Percentiles rank a stretch among this genome's conserved stretches.
Conservation (phyloP, 176 grass and related monocot species). For the Chrysopogon serrulatus region DNA sequence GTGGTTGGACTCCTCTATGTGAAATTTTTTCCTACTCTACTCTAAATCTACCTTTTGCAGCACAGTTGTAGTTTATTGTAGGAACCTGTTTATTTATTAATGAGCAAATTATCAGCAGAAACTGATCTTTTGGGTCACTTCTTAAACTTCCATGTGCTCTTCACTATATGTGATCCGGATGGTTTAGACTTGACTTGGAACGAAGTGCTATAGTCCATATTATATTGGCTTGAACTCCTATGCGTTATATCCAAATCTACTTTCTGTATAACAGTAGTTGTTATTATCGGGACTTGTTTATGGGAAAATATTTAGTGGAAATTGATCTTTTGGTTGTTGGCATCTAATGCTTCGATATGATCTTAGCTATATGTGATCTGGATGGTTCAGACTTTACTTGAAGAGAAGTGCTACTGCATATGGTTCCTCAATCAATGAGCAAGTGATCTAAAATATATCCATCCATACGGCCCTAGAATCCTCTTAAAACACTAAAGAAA, state of each 20-base stretch:
- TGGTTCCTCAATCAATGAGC: neutral
- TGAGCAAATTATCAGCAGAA: neutral
- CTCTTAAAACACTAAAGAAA: neutral
- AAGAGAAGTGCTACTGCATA: neutral
- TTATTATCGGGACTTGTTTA: neutral
- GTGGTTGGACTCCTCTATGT: neutral
- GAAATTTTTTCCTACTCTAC: neutral
- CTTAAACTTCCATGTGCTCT: neutral
- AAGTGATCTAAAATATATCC: neutral
- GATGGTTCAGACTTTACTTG: neutral
- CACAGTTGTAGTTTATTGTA: neutral
- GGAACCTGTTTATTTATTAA: neutral
- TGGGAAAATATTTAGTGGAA: neutral
- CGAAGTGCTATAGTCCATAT: neutral
- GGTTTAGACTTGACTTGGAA: neutral
- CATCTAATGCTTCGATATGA: neutral
- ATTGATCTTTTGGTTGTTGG: neutral
- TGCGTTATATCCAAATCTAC: neutral
- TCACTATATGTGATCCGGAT: neutral
- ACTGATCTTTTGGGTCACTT: neutral
- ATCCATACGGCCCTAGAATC: neutral
- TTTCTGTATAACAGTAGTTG: neutral
- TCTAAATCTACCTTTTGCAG: neutral
- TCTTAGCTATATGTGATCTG: neutral
- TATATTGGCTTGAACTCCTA: neutral